Conservation (phyloP, 2,329 filamentous ascomycete species). For the Clonostachys rhizophaga region DNA sequence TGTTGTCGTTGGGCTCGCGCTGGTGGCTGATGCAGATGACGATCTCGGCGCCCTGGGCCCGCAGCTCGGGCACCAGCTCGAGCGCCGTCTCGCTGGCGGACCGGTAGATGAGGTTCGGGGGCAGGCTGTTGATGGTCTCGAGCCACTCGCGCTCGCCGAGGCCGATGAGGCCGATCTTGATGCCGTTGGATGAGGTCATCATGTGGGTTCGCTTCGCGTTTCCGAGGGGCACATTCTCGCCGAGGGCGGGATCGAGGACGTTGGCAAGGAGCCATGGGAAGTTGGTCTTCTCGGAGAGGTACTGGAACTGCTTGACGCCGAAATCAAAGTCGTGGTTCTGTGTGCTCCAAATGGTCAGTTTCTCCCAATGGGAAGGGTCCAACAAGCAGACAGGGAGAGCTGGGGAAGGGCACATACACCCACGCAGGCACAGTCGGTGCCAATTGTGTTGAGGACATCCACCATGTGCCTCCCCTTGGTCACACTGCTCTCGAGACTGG, state of each 20-base stretch:
- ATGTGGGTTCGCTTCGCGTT: constrained; percentile 72
- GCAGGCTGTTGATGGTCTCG: constrained; percentile 81
- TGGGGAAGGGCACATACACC: constrained; percentile 43
- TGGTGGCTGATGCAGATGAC: constrained; percentile 81
- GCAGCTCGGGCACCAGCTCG: constrained; percentile 68
- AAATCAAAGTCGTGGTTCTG: constrained; percentile 93
- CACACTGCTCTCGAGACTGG: constrained; percentile 80
- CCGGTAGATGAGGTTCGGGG: constrained; percentile 76
- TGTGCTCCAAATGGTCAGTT: neutral
- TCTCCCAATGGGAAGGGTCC: neutral
- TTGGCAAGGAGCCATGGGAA: constrained; percentile 93
- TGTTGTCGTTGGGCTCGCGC: constrained; percentile 84
- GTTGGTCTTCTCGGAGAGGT: constrained; percentile 67
- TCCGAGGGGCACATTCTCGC: constrained; percentile 69
- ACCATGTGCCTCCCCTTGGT: constrained; percentile 93
- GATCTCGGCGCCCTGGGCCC: constrained; percentile 75
- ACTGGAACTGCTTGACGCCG: constrained; percentile 73
- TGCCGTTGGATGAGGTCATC: constrained; percentile 74
- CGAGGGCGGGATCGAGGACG: constrained; percentile 77
- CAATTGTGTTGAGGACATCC: constrained; percentile 71
- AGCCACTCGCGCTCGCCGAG: constrained; percentile 87
- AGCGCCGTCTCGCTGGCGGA: constrained; percentile 72
- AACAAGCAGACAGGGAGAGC: neutral
- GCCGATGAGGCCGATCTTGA: constrained; percentile 82
- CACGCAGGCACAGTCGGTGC: constrained; percentile 76